Evolutionary conservation across 2,329 filamentous ascomycete genomes (phyloP), one percentile per base, ranked within the genome.

Genomic region (Ceratocystis papillata): DNA sequence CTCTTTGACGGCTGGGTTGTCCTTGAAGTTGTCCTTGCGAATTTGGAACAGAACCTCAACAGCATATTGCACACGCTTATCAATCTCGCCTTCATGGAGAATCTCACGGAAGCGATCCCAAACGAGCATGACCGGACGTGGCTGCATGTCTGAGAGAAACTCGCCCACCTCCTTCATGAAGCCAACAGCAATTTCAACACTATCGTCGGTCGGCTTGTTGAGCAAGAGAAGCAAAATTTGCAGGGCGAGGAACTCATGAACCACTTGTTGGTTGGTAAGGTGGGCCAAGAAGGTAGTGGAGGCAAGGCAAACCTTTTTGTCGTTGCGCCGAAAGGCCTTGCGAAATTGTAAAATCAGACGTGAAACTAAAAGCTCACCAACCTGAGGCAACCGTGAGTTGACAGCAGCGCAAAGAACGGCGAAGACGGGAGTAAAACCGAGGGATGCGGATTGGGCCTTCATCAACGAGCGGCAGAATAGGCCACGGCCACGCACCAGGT

Each of bases 31-130:
- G 77, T 97, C 93, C 76, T 96, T 96, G 69, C 94, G 85, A 66
- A 96, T 88, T 77, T 99, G 92, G 75, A 99, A 99, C 55, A 99
- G 78, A 5, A 97, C 94, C 75, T 99, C 94, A 67, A 99, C 93
- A 89, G 96, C 96, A 77, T 97, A 99, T 77, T 99, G 94, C n/a
- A 93, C 92, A 70, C 94, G 84, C 80, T 96, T 96, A 74, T 97
- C 93, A 74, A 99, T 96, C 73, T 94, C 92, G 57, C 91, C 91
- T 75, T 99, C 94, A 77, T 99, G 93, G 7, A 99, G 79, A 69
- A 97, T 96, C 71, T 88, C 93, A 71, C 94, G 81, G 79, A 99
- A 96, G 75, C 96, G 92, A 73, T 99, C 94, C 73, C 96, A 99
- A 6, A 99, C 90, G 28, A 88, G 89, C 70, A 93, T 83, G 37